A percentile compares a stretch with the other conserved stretches of the same genome.
Evolutionary conservation across 2,329 filamentous ascomycete species (phyloP).

Genomic region (Tolypocladium ovalisporum): DNA sequence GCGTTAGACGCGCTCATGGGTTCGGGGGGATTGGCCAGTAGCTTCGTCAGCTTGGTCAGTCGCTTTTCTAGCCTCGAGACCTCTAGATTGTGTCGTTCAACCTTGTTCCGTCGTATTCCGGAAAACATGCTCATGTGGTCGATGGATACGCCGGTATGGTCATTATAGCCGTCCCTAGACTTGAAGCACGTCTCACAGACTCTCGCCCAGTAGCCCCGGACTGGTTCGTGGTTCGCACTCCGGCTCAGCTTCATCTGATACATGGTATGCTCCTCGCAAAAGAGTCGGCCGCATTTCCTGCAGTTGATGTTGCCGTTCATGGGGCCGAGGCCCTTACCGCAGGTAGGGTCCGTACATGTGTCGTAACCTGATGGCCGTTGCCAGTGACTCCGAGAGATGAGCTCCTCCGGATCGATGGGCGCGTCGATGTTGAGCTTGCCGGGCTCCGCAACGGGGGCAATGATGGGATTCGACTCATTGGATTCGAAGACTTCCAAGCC

Average conservation of each 20-base stretch:
- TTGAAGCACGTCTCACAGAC: slow-evolving; percentile 99
- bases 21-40: slow-evolving; percentile 66
- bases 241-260: slow-evolving; percentile 97
- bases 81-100: slow-evolving; percentile 80
- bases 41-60: slow-evolving; percentile 76
- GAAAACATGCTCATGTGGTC: slow-evolving; percentile 66
- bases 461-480: slow-evolving; percentile 52
- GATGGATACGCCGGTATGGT: slow-evolving; percentile 61
- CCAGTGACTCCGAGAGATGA: slow-evolving; percentile 85
- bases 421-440: slow-evolving; percentile 29
- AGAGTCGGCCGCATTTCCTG: slow-evolving; percentile 81
- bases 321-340: slow-evolving; percentile 67
- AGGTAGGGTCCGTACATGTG: slow-evolving; percentile 76
- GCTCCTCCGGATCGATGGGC: slow-evolving; percentile 69
- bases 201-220: slow-evolving; percentile 82
- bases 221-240: slow-evolving; percentile 79
- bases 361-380: slow-evolving; percentile 67
- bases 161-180: slow-evolving; percentile 89
- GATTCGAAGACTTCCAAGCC: slow-evolving; percentile 90
- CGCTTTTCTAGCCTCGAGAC: slow-evolving; percentile 85
- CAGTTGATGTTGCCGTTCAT: slow-evolving; percentile 85
- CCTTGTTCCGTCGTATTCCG: slow-evolving; percentile 59
- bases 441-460: slow-evolving; percentile 16
- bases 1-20: slow-evolving; percentile 41
- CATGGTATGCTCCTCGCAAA: slow-evolving; percentile 98